Evolutionary conservation across 441 rosid genomes (phyloP).

Genomic region (Syzygium syzygioides): DNA sequence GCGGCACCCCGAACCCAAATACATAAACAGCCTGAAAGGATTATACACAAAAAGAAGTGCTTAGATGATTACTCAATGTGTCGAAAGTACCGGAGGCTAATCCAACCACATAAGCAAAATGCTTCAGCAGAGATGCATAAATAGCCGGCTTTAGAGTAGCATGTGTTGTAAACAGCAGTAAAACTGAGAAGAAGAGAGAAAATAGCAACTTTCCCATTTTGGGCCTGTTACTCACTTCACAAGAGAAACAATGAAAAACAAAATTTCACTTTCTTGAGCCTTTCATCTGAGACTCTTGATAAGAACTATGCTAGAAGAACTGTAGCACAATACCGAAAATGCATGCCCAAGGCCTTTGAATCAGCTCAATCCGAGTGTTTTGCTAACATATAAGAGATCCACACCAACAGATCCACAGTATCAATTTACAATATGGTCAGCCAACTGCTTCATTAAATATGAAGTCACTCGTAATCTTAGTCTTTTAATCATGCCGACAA

Average conservation of each 20-base stretch:
- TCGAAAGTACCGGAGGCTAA: neutral
- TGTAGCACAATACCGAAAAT: neutral
- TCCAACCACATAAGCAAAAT: neutral
- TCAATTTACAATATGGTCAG: neutral
- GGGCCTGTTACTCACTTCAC: neutral
- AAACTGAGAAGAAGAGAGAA: neutral
- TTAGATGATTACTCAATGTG: neutral
- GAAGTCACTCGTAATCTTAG: neutral
- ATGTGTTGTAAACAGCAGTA: neutral
- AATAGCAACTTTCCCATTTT: neutral
- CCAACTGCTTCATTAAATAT: neutral
- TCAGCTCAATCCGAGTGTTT: neutral
- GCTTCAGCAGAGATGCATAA: neutral
- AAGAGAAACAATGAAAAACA: neutral
- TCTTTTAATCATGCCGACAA: neutral
- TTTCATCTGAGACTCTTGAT: neutral
- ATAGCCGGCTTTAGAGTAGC: neutral
- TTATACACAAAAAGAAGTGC: neutral
- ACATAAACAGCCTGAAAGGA: conserved; percentile 35
- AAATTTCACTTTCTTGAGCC: neutral
- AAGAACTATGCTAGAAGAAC: neutral
- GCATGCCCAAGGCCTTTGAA: neutral
- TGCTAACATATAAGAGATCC: neutral
- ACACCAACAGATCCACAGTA: neutral
- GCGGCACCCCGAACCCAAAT: conserved; percentile 39